Conservation (phyloP, 352 stramenopile species). For the Aphanomyces invadans region DNA sequence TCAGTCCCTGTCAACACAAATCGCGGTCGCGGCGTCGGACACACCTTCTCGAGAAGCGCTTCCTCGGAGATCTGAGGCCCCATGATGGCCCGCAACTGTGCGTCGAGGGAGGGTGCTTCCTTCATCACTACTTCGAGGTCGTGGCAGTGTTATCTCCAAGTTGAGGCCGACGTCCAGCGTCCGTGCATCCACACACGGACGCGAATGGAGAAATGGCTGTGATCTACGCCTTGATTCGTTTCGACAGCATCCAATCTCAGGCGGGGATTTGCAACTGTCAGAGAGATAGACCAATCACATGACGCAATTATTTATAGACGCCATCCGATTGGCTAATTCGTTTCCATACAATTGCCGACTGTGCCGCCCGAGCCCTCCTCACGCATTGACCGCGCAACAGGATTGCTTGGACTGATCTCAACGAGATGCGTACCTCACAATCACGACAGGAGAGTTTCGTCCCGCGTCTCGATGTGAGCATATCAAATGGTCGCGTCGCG, state of each 20-base stretch:
- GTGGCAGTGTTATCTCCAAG: background rate
- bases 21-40: no score
- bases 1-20: background rate
- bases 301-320: background rate
- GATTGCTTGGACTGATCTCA: no score
- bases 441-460: no score
- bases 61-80: conserved; percentile 53
- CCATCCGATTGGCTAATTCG: background rate
- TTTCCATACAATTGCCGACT: background rate
- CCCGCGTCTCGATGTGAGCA: no score
- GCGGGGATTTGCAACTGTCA: conserved; percentile 3
- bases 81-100: conserved; percentile 51
- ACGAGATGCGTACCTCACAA: no score
- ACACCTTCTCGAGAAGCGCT: conserved; percentile 39
- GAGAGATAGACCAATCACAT: conserved; percentile 12
- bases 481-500: no score
- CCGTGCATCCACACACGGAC: background rate
- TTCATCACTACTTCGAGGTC: background rate
- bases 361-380: no score
- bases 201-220: background rate
- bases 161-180: background rate
- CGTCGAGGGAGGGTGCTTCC: conserved; percentile 30
- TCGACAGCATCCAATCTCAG: conserved; percentile 1
- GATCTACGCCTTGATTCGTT: background rate
- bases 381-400: no score